These are phyloP conservation scores for Brassica cretica DNA, from an alignment of 345 rosid species.

Conservation along the genomic window DNA sequence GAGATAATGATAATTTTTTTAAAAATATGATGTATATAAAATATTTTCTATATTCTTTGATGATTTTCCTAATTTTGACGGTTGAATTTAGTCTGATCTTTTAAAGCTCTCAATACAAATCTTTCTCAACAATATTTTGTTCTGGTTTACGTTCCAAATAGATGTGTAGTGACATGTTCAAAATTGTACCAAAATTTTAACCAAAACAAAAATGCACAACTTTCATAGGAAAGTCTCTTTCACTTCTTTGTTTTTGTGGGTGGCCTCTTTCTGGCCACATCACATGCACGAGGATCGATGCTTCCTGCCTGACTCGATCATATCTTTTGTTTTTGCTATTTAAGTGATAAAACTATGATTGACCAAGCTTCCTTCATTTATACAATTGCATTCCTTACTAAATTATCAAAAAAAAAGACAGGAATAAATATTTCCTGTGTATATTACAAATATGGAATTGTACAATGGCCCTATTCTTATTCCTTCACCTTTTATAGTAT, in stretches of 20 bases:
- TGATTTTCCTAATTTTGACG: neutral
- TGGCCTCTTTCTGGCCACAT: slow-evolving; percentile 26
- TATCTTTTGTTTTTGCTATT: slow-evolving; percentile 27
- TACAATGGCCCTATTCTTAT: slow-evolving; percentile 14
- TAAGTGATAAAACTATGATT: slow-evolving; percentile 30
- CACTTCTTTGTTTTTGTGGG: slow-evolving; percentile 13
- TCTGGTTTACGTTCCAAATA: neutral
- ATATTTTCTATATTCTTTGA: neutral
- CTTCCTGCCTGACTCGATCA: slow-evolving; percentile 26
- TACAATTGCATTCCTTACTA: slow-evolving; percentile 13
- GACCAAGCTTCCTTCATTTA: slow-evolving; percentile 17
- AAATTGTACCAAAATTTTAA: neutral
- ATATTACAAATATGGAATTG: slow-evolving; percentile 22
- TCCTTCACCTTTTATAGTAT: slow-evolving; percentile 30
- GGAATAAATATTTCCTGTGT: neutral
- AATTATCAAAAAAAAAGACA: neutral
- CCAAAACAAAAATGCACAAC: neutral
- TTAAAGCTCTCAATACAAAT: neutral
- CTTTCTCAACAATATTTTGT: neutral
- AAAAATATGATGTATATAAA: neutral
- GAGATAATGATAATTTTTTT: neutral
- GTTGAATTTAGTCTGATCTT: neutral
- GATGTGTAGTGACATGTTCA: neutral
- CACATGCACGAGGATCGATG: slow-evolving; percentile 34
- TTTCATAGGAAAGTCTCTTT: slow-evolving; percentile 16